Base-by-base conservation (phyloP, 495 filamentous ascomycete species). In the Penicillium lividum region DNA sequence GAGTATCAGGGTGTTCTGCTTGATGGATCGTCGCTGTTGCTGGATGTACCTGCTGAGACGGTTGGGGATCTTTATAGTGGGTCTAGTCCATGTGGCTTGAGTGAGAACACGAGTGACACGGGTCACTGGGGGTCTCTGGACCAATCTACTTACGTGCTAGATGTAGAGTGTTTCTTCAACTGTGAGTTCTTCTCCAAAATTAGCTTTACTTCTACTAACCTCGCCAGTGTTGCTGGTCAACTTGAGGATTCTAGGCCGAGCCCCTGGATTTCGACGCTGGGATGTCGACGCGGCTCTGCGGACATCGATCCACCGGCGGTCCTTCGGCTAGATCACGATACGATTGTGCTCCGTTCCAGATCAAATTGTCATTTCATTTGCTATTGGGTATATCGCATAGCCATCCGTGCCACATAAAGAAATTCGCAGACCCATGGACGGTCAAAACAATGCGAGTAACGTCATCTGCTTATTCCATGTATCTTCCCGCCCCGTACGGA, bases 81-180 rank as follows among this genome's bases (percentile, higher is more conserved):
- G n/a, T 60, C 54, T 22, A 57, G 59, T 9, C 34, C 51, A 1
- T 67, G 61, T 50, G 18, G 47, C 29, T 60, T 61, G 3, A 36
- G 34, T 15, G 62, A 56, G n/a, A 10, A n/a, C 3, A 45, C 53
- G 15, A 31, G 33, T 38, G 58, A 60, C n/a, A 31, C 33, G 42
- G 44, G 40, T n/a, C 47, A 18, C 18, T 40, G 36, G 34, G 40
- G 36, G 13, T 51, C 56, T 50, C 30, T 45, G 16, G 48, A 27
- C 22, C 45, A 53, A n/a, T 51, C 56, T 11, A 50, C 30, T 15
- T 63, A 71, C 54, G 58, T 62, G 10, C 51, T 71, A 2, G 64
- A 71, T 36, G 44, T 68, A 7, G 68, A 71, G 48, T 65, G 62
- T 31, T 71, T 71, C 30, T 69, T 71, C 50, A 54, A 65, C 22